Conservation (phyloP, 495 filamentous ascomycete species). For the Bacidia gigantensis region DNA sequence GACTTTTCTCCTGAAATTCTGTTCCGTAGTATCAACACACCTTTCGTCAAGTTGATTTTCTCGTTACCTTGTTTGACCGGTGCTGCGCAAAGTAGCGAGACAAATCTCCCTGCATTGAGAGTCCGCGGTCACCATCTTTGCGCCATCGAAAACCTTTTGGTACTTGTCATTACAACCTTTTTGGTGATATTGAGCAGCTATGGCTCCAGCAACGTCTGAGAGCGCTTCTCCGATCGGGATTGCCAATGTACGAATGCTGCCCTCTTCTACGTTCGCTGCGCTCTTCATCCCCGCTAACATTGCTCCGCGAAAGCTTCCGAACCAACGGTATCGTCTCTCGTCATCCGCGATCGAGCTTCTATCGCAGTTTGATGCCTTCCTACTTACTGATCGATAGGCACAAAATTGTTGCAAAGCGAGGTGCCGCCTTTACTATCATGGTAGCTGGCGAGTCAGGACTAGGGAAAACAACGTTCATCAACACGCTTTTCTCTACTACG, state of each 20-base stretch:
- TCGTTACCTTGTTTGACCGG: too few species aligned
- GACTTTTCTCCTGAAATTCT: neutral
- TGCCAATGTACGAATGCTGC: slow-evolving; percentile 63
- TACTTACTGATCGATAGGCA: slow-evolving; percentile 40
- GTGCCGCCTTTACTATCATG: slow-evolving; percentile 98
- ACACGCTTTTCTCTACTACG: slow-evolving; percentile 97
- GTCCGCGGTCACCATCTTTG: too few species aligned
- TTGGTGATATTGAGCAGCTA: too few species aligned
- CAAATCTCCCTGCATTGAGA: too few species aligned
- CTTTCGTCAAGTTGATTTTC: too few species aligned
- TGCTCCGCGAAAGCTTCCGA: slow-evolving; percentile 49
- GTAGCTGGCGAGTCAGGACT: slow-evolving; percentile 97
- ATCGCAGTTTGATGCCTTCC: neutral
- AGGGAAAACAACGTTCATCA: slow-evolving; percentile 99
- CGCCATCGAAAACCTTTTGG: too few species aligned
- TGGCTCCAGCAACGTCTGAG: slow-evolving; percentile 66
- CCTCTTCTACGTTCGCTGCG: slow-evolving; percentile 3
- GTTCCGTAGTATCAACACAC: too few species aligned
- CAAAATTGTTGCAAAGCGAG: slow-evolving; percentile 99
- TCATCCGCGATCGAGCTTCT: neutral
- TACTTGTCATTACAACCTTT: too few species aligned
- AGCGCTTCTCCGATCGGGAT: slow-evolving; percentile 94
- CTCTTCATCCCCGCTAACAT: neutral
- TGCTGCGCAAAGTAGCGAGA: too few species aligned
- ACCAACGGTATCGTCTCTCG: slow-evolving; percentile 50